A percentile compares a stretch with the other conserved stretches of the same genome.
Conservation (phyloP, 768 basidiomycete genomes). For the Hericium coralloides region DNA sequence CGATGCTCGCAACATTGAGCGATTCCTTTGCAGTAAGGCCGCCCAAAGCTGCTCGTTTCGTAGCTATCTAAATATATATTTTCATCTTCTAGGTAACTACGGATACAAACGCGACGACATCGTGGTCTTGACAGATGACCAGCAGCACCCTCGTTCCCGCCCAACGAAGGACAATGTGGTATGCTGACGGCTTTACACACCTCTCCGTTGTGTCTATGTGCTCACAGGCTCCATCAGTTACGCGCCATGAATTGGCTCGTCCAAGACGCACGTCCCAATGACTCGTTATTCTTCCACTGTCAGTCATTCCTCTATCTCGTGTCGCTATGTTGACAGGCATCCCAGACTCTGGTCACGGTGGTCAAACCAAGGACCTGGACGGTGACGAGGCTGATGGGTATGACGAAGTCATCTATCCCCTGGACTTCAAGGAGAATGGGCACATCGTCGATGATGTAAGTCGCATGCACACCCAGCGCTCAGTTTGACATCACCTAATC, state of each 20-base stretch:
- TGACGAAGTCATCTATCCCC: constrained; percentile 88
- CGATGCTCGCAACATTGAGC: constrained; percentile 44
- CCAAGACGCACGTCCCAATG: constrained; percentile 41
- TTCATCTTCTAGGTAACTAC: constrained; percentile 26
- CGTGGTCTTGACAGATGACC: constrained; percentile 48
- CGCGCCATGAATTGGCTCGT: constrained; percentile 54
- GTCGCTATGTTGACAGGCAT: not conserved
- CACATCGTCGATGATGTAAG: constrained; percentile 74
- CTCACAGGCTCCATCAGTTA: constrained; percentile 20
- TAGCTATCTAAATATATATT: not conserved
- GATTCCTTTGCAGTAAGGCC: constrained; percentile 34
- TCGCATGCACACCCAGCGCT: not conserved
- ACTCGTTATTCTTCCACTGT: constrained; percentile 48
- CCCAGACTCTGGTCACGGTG: constrained; percentile 91
- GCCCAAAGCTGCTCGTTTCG: not conserved
- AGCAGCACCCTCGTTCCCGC: constrained; percentile 30
- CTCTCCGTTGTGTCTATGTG: not conserved
- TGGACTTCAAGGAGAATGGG: constrained; percentile 72
- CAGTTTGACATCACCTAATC: not conserved
- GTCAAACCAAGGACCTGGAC: constrained; percentile 69
- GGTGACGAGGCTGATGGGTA: constrained; percentile 76
- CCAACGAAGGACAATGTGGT: constrained; percentile 50
- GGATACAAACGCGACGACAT: constrained; percentile 45
- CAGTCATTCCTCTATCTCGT: constrained; percentile 1
- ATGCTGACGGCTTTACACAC: constrained; percentile 1